phyloP scores from a whole-genome alignment of 2,329 filamentous ascomycete species.

The Purpureocillium lavendulum region DNA sequence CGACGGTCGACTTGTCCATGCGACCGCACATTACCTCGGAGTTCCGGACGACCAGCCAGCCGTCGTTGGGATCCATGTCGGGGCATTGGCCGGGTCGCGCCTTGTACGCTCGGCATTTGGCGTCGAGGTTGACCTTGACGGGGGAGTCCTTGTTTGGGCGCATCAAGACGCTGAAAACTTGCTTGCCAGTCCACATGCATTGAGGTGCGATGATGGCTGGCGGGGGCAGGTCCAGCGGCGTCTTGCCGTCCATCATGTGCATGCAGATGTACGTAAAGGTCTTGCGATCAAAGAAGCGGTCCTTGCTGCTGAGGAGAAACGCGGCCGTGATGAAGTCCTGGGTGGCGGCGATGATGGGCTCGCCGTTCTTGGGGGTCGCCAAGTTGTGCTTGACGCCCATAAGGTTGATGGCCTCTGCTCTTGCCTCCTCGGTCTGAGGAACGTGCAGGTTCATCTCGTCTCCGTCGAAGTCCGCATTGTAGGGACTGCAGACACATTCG shows the following conservation, averaged over 20 bases:
- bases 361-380: constrained; percentile 92
- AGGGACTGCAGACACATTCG: constrained; percentile 95
- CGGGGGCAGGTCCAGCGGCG: constrained; percentile 74
- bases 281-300: constrained; percentile 82
- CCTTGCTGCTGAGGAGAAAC: constrained; percentile 84
- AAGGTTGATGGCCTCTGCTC: constrained; percentile 87
- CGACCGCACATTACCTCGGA: constrained; percentile 95
- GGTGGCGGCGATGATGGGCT: constrained; percentile 96
- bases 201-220: constrained; percentile 81
- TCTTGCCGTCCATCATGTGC: constrained; percentile 82
- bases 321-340: constrained; percentile 98
- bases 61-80: constrained; percentile 78
- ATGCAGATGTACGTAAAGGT: constrained; percentile 85
- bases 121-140: constrained; percentile 85
- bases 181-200: constrained; percentile 92
- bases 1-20: constrained; percentile 98
- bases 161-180: constrained; percentile 88
- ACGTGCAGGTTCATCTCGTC: constrained; percentile 99
- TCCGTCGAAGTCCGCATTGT: constrained; percentile 98
- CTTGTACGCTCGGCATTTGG: constrained; percentile 77
- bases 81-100: constrained; percentile 47
- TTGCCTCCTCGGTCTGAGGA: constrained; percentile 92
- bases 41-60: constrained; percentile 87
- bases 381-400: constrained; percentile 99
- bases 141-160: constrained; percentile 76